phyloP scores from a whole-genome alignment of 768 basidiomycete species.

The Mycena pura region DNA sequence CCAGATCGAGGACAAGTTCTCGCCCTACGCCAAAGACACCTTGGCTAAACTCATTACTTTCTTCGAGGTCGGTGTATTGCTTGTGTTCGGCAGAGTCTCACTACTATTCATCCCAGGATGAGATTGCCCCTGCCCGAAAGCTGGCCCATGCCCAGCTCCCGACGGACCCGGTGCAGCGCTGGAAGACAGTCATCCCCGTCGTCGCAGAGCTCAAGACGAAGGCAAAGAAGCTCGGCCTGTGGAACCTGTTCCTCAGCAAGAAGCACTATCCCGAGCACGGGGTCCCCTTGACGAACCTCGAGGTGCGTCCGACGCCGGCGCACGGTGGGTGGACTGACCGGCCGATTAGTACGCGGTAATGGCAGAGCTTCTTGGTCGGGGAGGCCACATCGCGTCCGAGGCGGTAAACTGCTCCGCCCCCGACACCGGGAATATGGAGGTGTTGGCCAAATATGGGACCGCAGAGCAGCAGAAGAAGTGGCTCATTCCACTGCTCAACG shows the following conservation, averaged over 20 bases:
- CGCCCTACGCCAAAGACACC: slow-evolving; percentile 85
- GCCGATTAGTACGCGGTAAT: slow-evolving; percentile 98
- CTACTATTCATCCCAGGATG: slow-evolving; percentile 62
- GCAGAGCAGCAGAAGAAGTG: slow-evolving; percentile 91
- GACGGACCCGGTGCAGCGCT: slow-evolving; percentile 71
- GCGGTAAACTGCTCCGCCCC: slow-evolving; percentile 94
- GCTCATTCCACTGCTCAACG: slow-evolving; percentile 86
- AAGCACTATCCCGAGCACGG: slow-evolving; percentile 90
- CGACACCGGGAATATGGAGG: slow-evolving; percentile 99
- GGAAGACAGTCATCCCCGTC: slow-evolving; percentile 85
- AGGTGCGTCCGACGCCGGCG: too few relatives aligned
- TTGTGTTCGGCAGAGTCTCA: neutral
- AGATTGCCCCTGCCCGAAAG: slow-evolving; percentile 80
- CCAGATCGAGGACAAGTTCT: slow-evolving; percentile 92
- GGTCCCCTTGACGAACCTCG: slow-evolving; percentile 90
- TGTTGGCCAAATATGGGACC: slow-evolving; percentile 93
- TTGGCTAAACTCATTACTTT: slow-evolving; percentile 85
- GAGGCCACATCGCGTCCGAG: slow-evolving; percentile 82
- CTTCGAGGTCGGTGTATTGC: slow-evolving; percentile 64
- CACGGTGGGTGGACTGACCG: too few relatives aligned
- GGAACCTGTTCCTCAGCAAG: slow-evolving; percentile 98
- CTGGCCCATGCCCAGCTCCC: slow-evolving; percentile 87
- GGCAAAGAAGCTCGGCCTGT: slow-evolving; percentile 88
- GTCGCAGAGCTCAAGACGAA: slow-evolving; percentile 86
- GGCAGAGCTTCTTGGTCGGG: slow-evolving; percentile 93